phyloP scores from a whole-genome alignment of 2,329 filamentous ascomycete species.

The Knufia petricola region DNA sequence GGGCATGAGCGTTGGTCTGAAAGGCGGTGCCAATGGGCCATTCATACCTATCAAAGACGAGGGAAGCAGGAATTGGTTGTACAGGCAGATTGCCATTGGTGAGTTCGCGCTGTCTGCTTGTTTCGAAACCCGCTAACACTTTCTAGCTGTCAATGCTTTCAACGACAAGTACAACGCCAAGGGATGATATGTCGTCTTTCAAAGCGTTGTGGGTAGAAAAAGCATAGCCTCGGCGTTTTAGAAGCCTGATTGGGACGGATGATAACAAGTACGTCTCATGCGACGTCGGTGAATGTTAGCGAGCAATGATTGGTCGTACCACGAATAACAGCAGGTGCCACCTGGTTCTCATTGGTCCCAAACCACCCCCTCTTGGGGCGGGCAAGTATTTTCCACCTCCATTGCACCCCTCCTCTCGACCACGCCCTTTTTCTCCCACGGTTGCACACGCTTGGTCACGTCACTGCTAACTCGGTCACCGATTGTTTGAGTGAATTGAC shows the following conservation, averaged over 20 bases:
- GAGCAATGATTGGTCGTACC: too few species aligned
- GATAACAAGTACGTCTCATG: too few species aligned
- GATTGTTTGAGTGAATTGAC: not conserved
- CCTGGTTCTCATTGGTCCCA: too few species aligned
- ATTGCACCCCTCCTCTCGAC: too few species aligned
- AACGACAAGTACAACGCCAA: constrained; percentile 58
- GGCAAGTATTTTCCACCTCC: too few species aligned
- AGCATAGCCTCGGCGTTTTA: not conserved
- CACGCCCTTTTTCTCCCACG: too few species aligned
- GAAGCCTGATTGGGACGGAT: not conserved
- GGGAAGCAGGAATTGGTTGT: constrained; percentile 58
- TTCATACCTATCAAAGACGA: constrained; percentile 93
- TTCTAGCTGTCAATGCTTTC: constrained; percentile 52
- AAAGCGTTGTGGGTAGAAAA: not conserved
- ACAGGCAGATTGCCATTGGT: constrained; percentile 54
- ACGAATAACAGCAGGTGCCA: too few species aligned
- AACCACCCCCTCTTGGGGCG: too few species aligned
- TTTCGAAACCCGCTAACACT: constrained; percentile 7
- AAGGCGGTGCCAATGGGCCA: constrained; percentile 85
- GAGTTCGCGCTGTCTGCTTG: constrained; percentile 20
- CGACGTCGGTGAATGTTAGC: too few species aligned
- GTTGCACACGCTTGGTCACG: not conserved
- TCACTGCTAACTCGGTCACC: not conserved
- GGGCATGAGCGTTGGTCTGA: constrained; percentile 76
- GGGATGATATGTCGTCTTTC: constrained; percentile 29